Evolutionary conservation across 768 basidiomycete species (phyloP).

Genomic region (Suillus hirtellus): DNA sequence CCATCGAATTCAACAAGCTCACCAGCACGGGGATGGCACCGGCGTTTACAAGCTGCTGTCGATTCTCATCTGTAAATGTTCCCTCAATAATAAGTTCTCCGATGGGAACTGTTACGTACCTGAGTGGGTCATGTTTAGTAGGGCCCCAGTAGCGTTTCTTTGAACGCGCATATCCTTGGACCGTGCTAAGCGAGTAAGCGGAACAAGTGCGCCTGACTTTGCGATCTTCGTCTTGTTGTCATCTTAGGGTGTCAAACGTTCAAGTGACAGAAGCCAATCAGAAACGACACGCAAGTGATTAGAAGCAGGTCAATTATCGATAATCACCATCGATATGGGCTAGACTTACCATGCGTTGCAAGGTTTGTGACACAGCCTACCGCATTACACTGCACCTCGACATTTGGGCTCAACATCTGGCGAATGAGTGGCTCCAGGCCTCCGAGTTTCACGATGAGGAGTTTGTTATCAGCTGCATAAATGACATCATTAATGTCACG

Average conservation of each 20-base stretch:
- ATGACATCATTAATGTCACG: slow-evolving; percentile 13
- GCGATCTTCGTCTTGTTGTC: slow-evolving; percentile 99
- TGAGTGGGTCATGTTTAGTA: slow-evolving; percentile 99
- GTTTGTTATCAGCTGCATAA: slow-evolving; percentile 89
- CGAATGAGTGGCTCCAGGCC: slow-evolving; percentile 97
- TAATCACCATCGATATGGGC: slow-evolving; percentile 4
- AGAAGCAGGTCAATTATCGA: slow-evolving; percentile 13
- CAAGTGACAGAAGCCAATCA: slow-evolving; percentile 14
- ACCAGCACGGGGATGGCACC: slow-evolving; percentile 98
- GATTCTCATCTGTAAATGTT: slow-evolving; percentile 80
- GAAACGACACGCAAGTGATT: slow-evolving; percentile 12
- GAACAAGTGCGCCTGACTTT: slow-evolving; percentile 97
- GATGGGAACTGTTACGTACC: slow-evolving; percentile 49
- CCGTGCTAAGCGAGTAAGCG: slow-evolving; percentile 91
- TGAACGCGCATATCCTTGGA: slow-evolving; percentile 99
- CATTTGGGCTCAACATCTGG: slow-evolving; percentile 98
- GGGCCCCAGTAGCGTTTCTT: slow-evolving; percentile 95
- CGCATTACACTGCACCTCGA: slow-evolving; percentile 99
- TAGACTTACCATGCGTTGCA: slow-evolving; percentile 86
- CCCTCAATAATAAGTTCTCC: slow-evolving; percentile 8
- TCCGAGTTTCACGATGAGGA: slow-evolving; percentile 96
- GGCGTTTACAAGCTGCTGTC: slow-evolving; percentile 97
- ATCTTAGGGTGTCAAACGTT: slow-evolving; percentile 48
- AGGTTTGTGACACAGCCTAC: slow-evolving; percentile 99
- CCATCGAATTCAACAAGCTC: slow-evolving; percentile 88